A percentile compares a stretch with the other conserved stretches of the same genome.
Evolutionary conservation across 805 yeast species (phyloP).

Genomic region (Sungouiozyma ichnusensis): DNA sequence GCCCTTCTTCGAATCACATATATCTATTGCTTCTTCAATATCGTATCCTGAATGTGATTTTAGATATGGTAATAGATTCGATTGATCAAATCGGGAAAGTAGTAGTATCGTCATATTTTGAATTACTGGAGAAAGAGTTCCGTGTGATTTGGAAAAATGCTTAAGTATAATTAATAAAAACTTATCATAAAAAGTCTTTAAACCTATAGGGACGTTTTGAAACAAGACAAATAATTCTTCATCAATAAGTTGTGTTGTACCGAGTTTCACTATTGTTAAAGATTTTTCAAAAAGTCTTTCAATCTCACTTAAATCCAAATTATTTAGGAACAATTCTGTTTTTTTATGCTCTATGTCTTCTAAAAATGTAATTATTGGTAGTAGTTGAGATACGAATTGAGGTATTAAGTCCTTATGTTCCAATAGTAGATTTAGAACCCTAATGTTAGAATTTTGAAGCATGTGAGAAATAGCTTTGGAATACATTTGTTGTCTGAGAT

Average conservation of each 20-base stretch:
- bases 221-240: slow-evolving; percentile 39
- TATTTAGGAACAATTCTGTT: slow-evolving; percentile 29
- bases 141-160: slow-evolving; percentile 45
- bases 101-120: slow-evolving; percentile 61
- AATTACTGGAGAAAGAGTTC: slow-evolving; percentile 40
- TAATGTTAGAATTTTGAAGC: slow-evolving; percentile 42
- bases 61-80: slow-evolving; percentile 49
- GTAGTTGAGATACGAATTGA: slow-evolving; percentile 38
- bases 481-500: slow-evolving; percentile 48
- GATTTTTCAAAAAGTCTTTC: slow-evolving; percentile 33
- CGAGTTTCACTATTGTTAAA: slow-evolving; percentile 46
- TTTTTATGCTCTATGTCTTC: slow-evolving; percentile 28
- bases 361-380: slow-evolving; percentile 39
- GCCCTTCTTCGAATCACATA: slow-evolving; percentile 41
- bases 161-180: slow-evolving; percentile 60
- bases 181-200: slow-evolving; percentile 28
- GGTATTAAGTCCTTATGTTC: slow-evolving; percentile 49
- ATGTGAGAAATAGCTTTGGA: slow-evolving; percentile 55
- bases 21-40: slow-evolving; percentile 55
- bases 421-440: slow-evolving; percentile 47
- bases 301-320: slow-evolving; percentile 21
- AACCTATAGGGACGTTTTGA: slow-evolving; percentile 17
- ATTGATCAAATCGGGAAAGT: slow-evolving; percentile 49
- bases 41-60: slow-evolving; percentile 51
- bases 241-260: slow-evolving; percentile 57